Base-by-base conservation (phyloP, 495 filamentous ascomycete species). In the Penicillium maclennaniae region DNA sequence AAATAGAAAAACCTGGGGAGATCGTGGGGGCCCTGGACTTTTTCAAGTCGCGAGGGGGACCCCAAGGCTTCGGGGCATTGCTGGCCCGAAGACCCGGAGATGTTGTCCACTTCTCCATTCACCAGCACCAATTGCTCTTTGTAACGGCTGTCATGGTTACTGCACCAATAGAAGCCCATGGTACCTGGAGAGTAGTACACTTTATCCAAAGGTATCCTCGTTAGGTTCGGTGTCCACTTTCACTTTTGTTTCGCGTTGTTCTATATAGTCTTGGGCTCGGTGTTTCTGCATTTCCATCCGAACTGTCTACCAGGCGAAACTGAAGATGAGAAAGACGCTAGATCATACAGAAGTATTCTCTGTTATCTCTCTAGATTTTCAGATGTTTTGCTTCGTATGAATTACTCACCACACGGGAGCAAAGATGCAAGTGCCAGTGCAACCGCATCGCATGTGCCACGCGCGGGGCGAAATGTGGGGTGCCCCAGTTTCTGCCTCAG, bases 31-130 rank as follows among this genome's bases (percentile, higher is more conserved):
- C 12, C 15, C 15, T 5, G 38, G 36, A 47, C 47, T 58, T 42
- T 54, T 58, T 54, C 46, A 59, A 56, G 49, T 43, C 26, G 47
- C 41, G 31, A 55, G 59, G 31, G 31, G 31, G 14, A 34, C 14
- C 14, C 31, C 31, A 12, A 34, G 31, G 31, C 31, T 59, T 74
- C 69, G 71, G 69, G 59, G 57, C 45, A 73, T 66, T 62, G 51
- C 59, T 69, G 46, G 23, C 61, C 70, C 68, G 65, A 69, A 51
- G 20, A 28, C 50, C 49, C 47, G 55, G 41, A 34, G 3, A 12
- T 34, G 9, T 1, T 1, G 31, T 31, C 10, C 31, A 10, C 9
- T 34, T 34, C 31, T 34, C 31, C 31, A 34, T 9, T 14, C 31
- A 34, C 10, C 31, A 12, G 31, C 31, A 12, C 31, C 6, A 34